These are phyloP conservation scores for Aspergillus nanangensis DNA, from an alignment of 495 filamentous ascomycete species.

Conservation along the genomic window DNA sequence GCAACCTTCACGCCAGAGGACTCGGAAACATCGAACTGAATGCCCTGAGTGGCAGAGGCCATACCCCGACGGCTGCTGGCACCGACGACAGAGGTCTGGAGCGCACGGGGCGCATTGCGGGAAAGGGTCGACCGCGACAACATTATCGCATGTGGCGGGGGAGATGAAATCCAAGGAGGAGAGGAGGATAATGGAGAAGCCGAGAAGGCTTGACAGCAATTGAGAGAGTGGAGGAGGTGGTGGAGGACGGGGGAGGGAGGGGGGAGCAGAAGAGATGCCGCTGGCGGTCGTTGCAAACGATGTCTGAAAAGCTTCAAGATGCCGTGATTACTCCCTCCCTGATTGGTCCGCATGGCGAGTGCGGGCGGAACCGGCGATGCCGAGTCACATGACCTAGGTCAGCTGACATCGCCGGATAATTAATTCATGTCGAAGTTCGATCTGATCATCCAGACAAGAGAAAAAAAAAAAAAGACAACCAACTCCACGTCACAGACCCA, in stretches of 20 bases:
- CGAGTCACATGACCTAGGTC: slow-evolving; percentile 28
- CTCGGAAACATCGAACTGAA: slow-evolving; percentile 84
- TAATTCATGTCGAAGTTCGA: slow-evolving; percentile 8
- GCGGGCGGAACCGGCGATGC: slow-evolving; percentile 45
- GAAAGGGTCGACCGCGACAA: slow-evolving; percentile 76
- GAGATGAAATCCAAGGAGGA: slow-evolving; percentile 26
- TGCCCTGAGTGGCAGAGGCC: slow-evolving; percentile 75
- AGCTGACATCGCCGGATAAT: slow-evolving; percentile 22
- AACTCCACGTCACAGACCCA: not conserved
- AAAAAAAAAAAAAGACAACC: slow-evolving; percentile 9
- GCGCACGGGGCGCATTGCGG: slow-evolving; percentile 71
- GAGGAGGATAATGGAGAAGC: slow-evolving; percentile 26
- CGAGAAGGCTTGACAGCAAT: slow-evolving; percentile 39
- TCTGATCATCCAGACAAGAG: not conserved
- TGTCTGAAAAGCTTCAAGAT: slow-evolving; percentile 49
- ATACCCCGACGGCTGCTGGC: slow-evolving; percentile 61
- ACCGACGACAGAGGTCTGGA: slow-evolving; percentile 54
- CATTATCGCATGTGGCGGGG: slow-evolving; percentile 68
- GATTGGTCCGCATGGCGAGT: slow-evolving; percentile 38
- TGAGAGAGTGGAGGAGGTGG: slow-evolving; percentile 27
- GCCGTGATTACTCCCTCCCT: slow-evolving; percentile 40
- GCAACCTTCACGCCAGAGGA: slow-evolving; percentile 85
- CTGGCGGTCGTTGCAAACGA: slow-evolving; percentile 26
- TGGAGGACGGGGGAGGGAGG: slow-evolving; percentile 19
- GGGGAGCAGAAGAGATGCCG: slow-evolving; percentile 17